These are phyloP conservation scores for Dryas octopetala DNA, from an alignment of 306 rosid species.

Conservation along the genomic window DNA sequence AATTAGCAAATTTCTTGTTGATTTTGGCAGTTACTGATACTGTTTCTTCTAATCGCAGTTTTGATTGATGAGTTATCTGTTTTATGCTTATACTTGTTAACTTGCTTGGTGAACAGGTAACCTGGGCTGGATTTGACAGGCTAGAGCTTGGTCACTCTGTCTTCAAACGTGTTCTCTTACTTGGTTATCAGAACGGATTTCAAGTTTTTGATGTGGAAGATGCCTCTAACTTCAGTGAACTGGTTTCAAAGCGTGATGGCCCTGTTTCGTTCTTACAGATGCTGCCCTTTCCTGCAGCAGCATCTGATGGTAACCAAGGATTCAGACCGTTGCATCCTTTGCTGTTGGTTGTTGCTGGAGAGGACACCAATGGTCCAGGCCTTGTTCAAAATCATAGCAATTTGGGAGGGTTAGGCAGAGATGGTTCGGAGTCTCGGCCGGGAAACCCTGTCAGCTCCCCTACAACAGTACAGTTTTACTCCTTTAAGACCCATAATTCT, in stretches of 20 bases:
- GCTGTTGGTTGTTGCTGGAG: conserved; percentile 77
- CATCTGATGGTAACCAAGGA: conserved; percentile 54
- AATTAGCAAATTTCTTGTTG: not conserved
- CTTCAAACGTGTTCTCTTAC: conserved; percentile 58
- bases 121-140: conserved; percentile 89
- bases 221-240: conserved; percentile 69
- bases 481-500: conserved; percentile 68
- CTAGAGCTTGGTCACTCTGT: conserved; percentile 60
- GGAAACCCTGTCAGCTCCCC: conserved; percentile 52
- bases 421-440: conserved; percentile 42
- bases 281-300: conserved; percentile 66
- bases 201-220: conserved; percentile 86
- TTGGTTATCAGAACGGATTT: conserved; percentile 87
- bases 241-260: conserved; percentile 81
- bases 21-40: not conserved
- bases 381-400: conserved; percentile 32
- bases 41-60: not conserved
- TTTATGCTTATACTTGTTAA: conserved; percentile 1
- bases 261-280: conserved; percentile 83
- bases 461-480: conserved; percentile 81
- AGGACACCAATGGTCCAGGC: conserved; percentile 33
- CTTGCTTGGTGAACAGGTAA: conserved; percentile 53
- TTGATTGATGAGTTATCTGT: not conserved
- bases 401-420: conserved; percentile 48
- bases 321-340: conserved; percentile 64